Percentiles rank a stretch among this genome's conserved stretches.
These are phyloP conservation scores for Albugo candida DNA, from an alignment of 352 stramenopile species.

Conservation along the genomic window DNA sequence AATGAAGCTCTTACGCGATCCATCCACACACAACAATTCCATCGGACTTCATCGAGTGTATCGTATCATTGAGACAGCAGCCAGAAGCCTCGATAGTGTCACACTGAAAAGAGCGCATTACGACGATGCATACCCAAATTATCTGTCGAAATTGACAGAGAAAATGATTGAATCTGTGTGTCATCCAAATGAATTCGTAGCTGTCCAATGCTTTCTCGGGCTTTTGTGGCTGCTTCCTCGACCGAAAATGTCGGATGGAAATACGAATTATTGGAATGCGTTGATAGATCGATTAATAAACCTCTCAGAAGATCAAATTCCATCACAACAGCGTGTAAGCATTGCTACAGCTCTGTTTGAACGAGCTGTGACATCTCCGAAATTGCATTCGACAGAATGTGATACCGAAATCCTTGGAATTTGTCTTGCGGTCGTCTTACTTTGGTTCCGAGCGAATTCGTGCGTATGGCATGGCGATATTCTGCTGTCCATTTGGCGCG, in stretches of 20 bases:
- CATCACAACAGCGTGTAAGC: constrained; percentile 24
- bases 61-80: constrained; percentile 2
- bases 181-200: constrained; percentile 30
- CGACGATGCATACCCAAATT: constrained; percentile 16
- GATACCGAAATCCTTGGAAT: constrained; percentile 29
- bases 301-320: constrained; percentile 24
- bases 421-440: constrained; percentile 23
- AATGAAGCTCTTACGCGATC: constrained; percentile 16
- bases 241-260: neutral
- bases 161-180: constrained; percentile 18
- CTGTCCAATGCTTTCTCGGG: constrained; percentile 31
- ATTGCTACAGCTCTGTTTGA: constrained; percentile 45
- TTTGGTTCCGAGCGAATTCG: constrained; percentile 32
- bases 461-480: constrained; percentile 50
- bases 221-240: constrained; percentile 54
- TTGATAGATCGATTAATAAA: constrained; percentile 24
- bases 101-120: neutral
- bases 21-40: constrained; percentile 5
- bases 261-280: constrained; percentile 15
- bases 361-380: constrained; percentile 27
- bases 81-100: neutral
- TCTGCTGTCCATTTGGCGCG: constrained; percentile 30
- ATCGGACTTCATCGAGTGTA: constrained; percentile 20
- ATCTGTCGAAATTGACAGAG: constrained; percentile 27
- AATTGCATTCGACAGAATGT: constrained; percentile 14